Evolutionary conservation across 2,329 filamentous ascomycete species (phyloP), one percentile per base, ranked within the genome.

Genomic region (Monilinia polystroma): DNA sequence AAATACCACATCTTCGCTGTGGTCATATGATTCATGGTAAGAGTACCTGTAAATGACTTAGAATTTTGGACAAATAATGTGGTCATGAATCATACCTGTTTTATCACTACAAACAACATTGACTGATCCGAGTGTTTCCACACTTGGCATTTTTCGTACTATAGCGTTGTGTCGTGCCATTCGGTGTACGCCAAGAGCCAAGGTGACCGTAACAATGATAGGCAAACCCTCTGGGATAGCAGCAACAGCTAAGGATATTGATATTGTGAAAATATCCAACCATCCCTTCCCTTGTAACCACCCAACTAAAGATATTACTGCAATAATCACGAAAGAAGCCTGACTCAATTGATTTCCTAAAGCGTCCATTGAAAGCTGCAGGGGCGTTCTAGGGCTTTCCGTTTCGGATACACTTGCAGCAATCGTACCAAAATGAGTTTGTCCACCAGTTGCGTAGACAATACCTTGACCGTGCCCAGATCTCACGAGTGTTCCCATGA

Each of bases 81-180:
- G 57, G 43, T 54, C 20, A 54, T 20, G 53, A 55, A 18, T 69
- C 77, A 73, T 79, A 87, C 87, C 92, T 54, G 95, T 99, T 81
- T 99, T 99, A 82, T 99, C 95, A 72, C 93, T 97, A 81, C 96
- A 99, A 8, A 99, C 92, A n/a, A 99, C 93, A 74, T 98, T 99
- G 68, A 99, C 95, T n/a, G 93, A 97, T 11, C 96, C 96, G 6
- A 99, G 81, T 0, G 95, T 99, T 78, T 99, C 95, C 11, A 99
- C 96, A 78, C 95, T 98, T 29, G 96, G 96, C 79, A 99, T 90
- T 75, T 91, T 90, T 72, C 95, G 90, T 68, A 99, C 94, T 77
- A 99, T 99, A 11, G 95, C 95, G 76, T 96, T 92, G 73, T 94
- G 88, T 75, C 89, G 92, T 68, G 95, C 96, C 95, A 99, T 99